These are phyloP conservation scores for Trichoderma gracile DNA, from an alignment of 2,329 filamentous ascomycete species.

Conservation along the genomic window DNA sequence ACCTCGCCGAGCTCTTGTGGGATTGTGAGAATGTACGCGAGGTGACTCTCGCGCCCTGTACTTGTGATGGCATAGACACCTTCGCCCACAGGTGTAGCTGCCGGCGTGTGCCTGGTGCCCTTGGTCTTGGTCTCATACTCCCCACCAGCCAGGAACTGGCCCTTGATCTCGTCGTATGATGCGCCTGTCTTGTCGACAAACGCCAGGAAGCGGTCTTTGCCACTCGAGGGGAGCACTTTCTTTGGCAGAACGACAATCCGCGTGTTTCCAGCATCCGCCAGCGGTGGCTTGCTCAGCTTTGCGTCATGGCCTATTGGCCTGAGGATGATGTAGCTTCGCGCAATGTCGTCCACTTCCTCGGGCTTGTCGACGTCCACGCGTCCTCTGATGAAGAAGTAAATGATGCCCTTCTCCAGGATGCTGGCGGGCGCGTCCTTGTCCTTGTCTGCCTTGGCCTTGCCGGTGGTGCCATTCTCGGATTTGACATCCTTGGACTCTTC, in stretches of 20 bases:
- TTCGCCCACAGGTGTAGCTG: constrained; percentile 75
- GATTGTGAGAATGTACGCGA: constrained; percentile 78
- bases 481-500: constrained; percentile 16
- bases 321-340: constrained; percentile 77
- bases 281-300: constrained; percentile 53
- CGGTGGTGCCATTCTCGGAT: constrained; percentile 23
- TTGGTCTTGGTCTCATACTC: constrained; percentile 76
- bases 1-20: constrained; percentile 69
- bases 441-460: constrained; percentile 31
- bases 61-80: constrained; percentile 81
- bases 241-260: constrained; percentile 79
- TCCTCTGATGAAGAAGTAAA: constrained; percentile 87
- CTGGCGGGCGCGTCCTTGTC: constrained; percentile 43
- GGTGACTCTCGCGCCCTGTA: constrained; percentile 69
- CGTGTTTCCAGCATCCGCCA: constrained; percentile 58
- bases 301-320: constrained; percentile 70
- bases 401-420: constrained; percentile 82
- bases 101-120: constrained; percentile 67
- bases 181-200: constrained; percentile 77
- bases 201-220: constrained; percentile 70
- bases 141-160: constrained; percentile 65
- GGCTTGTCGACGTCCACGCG: constrained; percentile 74
- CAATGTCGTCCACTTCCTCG: constrained; percentile 68
- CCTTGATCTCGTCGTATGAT: constrained; percentile 68
- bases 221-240: constrained; percentile 72